Evolutionary conservation across 1,284 basidiomycete species (phyloP).

Genomic region (Pterulicium gracile): DNA sequence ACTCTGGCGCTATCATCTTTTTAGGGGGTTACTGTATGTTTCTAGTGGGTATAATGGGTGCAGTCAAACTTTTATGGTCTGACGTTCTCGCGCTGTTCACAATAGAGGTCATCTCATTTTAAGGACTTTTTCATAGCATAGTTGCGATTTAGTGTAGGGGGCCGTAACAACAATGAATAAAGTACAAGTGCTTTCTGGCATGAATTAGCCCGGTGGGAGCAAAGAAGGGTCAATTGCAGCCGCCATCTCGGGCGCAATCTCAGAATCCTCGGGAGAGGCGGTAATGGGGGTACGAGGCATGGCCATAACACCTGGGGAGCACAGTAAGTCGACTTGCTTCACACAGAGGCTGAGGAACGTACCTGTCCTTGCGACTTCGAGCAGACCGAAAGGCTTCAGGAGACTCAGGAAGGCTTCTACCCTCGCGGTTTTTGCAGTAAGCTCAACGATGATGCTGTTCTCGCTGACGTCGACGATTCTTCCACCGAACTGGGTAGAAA

Average conservation of each 20-base stretch:
- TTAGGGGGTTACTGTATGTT: not conserved
- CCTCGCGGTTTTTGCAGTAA: slow-evolving; percentile 85
- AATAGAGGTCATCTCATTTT: too few relatives aligned
- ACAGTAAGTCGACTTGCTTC: slow-evolving; percentile 1
- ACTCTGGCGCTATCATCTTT: not conserved
- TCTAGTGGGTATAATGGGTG: not conserved
- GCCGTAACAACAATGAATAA: not conserved
- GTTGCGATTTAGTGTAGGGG: not conserved
- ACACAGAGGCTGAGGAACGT: slow-evolving; percentile 5
- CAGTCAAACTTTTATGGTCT: not conserved
- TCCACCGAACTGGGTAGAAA: slow-evolving; percentile 86
- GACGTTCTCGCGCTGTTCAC: too few relatives aligned
- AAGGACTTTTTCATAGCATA: not conserved
- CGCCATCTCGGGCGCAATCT: slow-evolving; percentile 34
- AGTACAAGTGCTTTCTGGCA: not conserved
- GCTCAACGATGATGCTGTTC: slow-evolving; percentile 89
- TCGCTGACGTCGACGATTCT: slow-evolving; percentile 93
- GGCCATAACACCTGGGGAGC: slow-evolving; percentile 74
- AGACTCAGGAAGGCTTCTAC: slow-evolving; percentile 92
- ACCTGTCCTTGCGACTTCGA: slow-evolving; percentile 92
- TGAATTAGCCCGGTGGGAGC: slow-evolving; percentile 78
- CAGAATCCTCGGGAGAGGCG: slow-evolving; percentile 49
- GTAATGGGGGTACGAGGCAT: slow-evolving; percentile 91
- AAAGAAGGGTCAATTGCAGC: slow-evolving; percentile 73
- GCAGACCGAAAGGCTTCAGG: slow-evolving; percentile 89